phyloP scores from a whole-genome alignment of 345 rosid species.

The Linum lewisii region DNA sequence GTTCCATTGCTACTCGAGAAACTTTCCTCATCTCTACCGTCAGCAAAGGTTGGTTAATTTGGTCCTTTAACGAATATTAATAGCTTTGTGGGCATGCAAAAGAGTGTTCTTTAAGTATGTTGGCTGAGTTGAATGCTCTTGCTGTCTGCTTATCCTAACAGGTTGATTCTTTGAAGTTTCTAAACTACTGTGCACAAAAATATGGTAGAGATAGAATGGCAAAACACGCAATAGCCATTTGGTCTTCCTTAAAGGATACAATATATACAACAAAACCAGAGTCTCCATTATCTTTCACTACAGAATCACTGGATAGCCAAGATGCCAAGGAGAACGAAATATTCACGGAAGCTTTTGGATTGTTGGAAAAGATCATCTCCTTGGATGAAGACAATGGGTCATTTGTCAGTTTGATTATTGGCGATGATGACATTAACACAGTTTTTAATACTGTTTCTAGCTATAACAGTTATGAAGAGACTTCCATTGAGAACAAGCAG shows the following conservation, averaged over 20 bases:
- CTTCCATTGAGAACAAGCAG: conserved; percentile 44
- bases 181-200: conserved; percentile 41
- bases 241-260: conserved; percentile 61
- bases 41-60: conserved; percentile 60
- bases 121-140: conserved; percentile 2
- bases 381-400: conserved; percentile 41
- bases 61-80: conserved; percentile 3
- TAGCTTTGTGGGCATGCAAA: background rate
- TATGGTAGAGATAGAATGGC: conserved; percentile 61
- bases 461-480: conserved; percentile 31
- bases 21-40: conserved; percentile 73
- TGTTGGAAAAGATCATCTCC: conserved; percentile 44
- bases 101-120: conserved; percentile 7
- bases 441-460: conserved; percentile 40
- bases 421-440: conserved; percentile 47
- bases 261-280: conserved; percentile 41
- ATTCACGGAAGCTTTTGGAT: conserved; percentile 47
- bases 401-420: conserved; percentile 39
- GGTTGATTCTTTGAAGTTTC: conserved; percentile 88
- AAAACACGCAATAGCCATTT: conserved; percentile 52
- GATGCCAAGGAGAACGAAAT: conserved; percentile 37
- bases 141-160: conserved; percentile 18
- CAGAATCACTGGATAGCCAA: conserved; percentile 37
- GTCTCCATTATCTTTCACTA: conserved; percentile 25
- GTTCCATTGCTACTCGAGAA: conserved; percentile 85